Evolutionary conservation across 1,139 yeast species (phyloP), one percentile per base, ranked within the genome.

Genomic region (Scheffersomyces cryptocercus): DNA sequence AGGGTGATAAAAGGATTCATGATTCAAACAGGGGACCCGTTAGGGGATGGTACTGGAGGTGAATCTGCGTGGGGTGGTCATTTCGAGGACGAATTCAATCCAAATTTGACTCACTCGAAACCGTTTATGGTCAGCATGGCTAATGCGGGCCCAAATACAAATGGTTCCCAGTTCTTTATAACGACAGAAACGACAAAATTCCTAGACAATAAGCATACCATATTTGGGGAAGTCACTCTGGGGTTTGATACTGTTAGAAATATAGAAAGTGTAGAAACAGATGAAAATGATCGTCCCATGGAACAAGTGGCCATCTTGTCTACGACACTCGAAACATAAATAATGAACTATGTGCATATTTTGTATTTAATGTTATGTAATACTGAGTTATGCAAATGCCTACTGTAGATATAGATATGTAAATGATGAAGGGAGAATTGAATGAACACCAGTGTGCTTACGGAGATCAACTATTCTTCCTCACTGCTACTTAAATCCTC

Each of bases 21-120:
- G 82, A 66, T 78, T 37, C 83, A 79, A 53, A 73, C 78, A 3
- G 82, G 82, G 2, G 82, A 77, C 50, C 79, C 79, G 1, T 51
- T 56, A 28, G 82, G 81, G 2, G 70, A 70, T 48, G 82, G 81
- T 5, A 68, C 79, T 4, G 78, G 82, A 12, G 77, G 81, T 13
- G 69, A 72, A 47, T 60, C 75, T 30, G 59, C 65, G 12, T 77
- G 80, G 80, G 73, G 77, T 8, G 61, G 64, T 28, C 54, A 55
- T 29, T 75, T 77, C 47, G 58, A 62, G 30, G 80, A 77, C 49
- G 82, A 78, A 51, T 66, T 74, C 50, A 59, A 62, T 39, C 63
- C 65, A 1, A 54, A 54, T 12, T 53, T 77, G 39, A 55, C 60
- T 20, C 79, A 75, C 49, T 61, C 66, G 29, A 59, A 59, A 43